Evolutionary conservation across 805 yeast genomes (phyloP), one percentile per base, ranked within the genome.

Genomic region (Zygoascus flipseniorum): DNA sequence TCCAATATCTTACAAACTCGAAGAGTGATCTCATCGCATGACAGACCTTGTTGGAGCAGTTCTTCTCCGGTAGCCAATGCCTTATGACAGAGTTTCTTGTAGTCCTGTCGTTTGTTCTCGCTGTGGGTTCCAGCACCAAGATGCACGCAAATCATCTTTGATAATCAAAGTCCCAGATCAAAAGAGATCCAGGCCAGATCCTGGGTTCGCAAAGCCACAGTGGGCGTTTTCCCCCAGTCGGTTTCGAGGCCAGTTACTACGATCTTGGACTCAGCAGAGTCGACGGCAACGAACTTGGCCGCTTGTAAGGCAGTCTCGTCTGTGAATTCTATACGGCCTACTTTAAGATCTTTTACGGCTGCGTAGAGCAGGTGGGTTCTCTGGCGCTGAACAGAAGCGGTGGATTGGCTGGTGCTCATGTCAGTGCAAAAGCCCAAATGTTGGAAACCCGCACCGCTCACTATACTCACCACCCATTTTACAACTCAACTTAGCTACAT

Each of bases 81-180:
- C 50, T 47, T 43, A 26, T 46, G 37, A 48, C 56, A 53, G 11
- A 61, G 58, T 46, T 43, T 44, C 31, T 45, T 50, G 47, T 59
- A 59, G 13, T 23, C 46, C 19, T 46, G 47, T 19, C 52, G 47
- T n/a, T 48, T 53, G 31, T 43, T 19, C 19, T 41, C 31, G n/a
- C 60, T 45, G 48, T 68, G 70, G 13, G 45, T 54, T 13, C 70
- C 71, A 8, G 72, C 72, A 4, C 71, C 71, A 3, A 67, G 47
- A 54, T 68, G 71, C 8, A 67, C 51, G 2, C 60, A 64, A 8
- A 67, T 53, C 32, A 44, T 35, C 8, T 13, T 35, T 13, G 8
- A 35, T 11, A 8, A 35, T 35, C 39, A n/a, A 35, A n/a, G 16
- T n/a, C 8, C 35, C 13, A 35, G 16, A 23, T 47, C 37, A 32